These are phyloP conservation scores for Phialemoniopsis sp. DNA, from an alignment of 2,329 filamentous ascomycete species.

Conservation along the genomic window DNA sequence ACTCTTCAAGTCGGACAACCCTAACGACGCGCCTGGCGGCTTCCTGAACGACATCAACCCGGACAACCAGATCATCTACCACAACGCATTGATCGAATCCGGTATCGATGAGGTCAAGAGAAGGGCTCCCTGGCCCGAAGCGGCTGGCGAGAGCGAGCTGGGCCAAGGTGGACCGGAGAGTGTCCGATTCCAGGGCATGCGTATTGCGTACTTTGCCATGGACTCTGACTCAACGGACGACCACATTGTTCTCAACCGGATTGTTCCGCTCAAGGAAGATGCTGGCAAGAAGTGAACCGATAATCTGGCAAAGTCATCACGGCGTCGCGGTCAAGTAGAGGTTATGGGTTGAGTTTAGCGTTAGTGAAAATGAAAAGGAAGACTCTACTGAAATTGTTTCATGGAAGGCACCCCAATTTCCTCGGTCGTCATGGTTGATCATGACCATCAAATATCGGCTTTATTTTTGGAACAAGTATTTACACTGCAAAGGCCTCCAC, in stretches of 20 bases:
- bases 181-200: conserved; percentile 86
- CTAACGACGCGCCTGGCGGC: conserved; percentile 70
- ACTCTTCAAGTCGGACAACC: conserved; percentile 84
- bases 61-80: conserved; percentile 75
- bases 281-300: conserved; percentile 50
- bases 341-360: too few species aligned
- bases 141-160: conserved; percentile 63
- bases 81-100: conserved; percentile 73
- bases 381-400: too few species aligned
- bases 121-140: conserved; percentile 77
- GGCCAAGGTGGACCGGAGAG: conserved; percentile 63
- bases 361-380: too few species aligned
- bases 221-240: conserved; percentile 76
- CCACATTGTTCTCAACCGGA: conserved; percentile 84
- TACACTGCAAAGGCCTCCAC: too few species aligned
- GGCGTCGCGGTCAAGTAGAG: too few species aligned
- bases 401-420: too few species aligned
- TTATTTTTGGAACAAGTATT: too few species aligned
- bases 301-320: neutral
- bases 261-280: conserved; percentile 89
- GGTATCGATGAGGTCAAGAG: conserved; percentile 75
- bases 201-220: conserved; percentile 79
- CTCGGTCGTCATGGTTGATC: too few species aligned
- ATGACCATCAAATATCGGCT: too few species aligned
- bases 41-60: conserved; percentile 84